A percentile compares a stretch with the other conserved stretches of the same genome.
phyloP scores from a whole-genome alignment of 257 asterid genomes.

The Scutellaria barbata region DNA sequence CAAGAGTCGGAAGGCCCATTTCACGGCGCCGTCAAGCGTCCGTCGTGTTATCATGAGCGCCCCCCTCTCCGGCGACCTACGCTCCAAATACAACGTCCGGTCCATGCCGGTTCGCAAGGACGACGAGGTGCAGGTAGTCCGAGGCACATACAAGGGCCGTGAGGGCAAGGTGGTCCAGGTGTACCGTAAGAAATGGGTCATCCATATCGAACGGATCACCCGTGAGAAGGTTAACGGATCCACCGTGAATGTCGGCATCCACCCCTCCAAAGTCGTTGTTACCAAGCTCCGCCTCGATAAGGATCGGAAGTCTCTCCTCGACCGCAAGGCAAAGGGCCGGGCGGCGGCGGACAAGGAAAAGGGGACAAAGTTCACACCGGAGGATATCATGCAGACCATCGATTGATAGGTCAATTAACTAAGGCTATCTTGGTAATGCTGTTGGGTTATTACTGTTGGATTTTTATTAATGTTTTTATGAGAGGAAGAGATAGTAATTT shows the following conservation, averaged over 20 bases:
- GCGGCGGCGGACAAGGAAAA: conserved; percentile 88
- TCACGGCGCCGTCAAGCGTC: conserved; percentile 88
- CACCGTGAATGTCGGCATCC: conserved; percentile 83
- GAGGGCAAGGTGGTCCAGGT: conserved; percentile 90
- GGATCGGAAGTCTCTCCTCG: conserved; percentile 79
- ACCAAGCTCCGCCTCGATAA: conserved; percentile 84
- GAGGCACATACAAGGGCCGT: conserved; percentile 91
- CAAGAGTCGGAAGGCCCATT: conserved; percentile 87
- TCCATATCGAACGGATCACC: conserved; percentile 83
- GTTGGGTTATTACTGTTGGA: conserved; percentile 29
- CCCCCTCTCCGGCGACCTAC: conserved; percentile 64
- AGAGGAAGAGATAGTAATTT: conserved; percentile 4
- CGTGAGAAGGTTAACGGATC: conserved; percentile 87
- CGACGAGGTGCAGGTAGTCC: conserved; percentile 84
- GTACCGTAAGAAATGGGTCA: conserved; percentile 92
- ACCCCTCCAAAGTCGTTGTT: conserved; percentile 70
- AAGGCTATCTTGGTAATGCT: neutral
- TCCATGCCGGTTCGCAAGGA: conserved; percentile 92
- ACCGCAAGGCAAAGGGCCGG: conserved; percentile 86
- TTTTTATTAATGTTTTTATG: conserved; percentile 20
- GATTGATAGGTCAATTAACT: conserved; percentile 46
- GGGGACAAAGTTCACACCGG: conserved; percentile 82
- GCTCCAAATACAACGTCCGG: conserved; percentile 72
- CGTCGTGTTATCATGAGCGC: conserved; percentile 92
- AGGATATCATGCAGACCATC: conserved; percentile 77